Conservation (phyloP, 2,329 filamentous ascomycete species). For the Xylaria sp. region DNA sequence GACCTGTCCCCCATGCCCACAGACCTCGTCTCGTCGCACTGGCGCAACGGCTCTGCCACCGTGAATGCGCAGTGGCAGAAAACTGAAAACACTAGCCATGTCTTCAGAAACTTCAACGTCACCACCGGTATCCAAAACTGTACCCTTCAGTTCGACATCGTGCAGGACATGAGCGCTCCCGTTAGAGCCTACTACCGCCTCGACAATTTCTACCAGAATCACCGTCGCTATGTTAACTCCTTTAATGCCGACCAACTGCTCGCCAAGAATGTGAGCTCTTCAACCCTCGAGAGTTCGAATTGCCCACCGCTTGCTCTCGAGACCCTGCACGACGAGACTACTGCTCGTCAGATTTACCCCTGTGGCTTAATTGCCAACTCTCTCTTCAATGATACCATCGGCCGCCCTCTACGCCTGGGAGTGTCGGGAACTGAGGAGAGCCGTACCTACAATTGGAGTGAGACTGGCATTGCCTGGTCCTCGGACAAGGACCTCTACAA, state of each 20-base stretch:
- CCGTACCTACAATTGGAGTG: not conserved
- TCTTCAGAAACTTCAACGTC: slow-evolving; percentile 47
- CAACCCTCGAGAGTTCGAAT: slow-evolving; percentile 72
- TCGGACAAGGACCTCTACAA: slow-evolving; percentile 86
- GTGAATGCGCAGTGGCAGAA: slow-evolving; percentile 54
- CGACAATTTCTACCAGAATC: slow-evolving; percentile 99
- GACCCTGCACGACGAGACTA: slow-evolving; percentile 46
- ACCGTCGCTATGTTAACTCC: slow-evolving; percentile 93
- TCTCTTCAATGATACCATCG: slow-evolving; percentile 93
- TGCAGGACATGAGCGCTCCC: slow-evolving; percentile 80
- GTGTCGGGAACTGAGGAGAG: slow-evolving; percentile 47
- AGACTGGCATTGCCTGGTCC: slow-evolving; percentile 80
- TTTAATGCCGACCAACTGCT: slow-evolving; percentile 84
- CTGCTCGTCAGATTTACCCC: slow-evolving; percentile 78
- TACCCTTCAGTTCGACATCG: slow-evolving; percentile 80
- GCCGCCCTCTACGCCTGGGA: slow-evolving; percentile 71
- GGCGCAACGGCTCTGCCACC: slow-evolving; percentile 63
- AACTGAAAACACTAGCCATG: slow-evolving; percentile 51
- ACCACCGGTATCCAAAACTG: slow-evolving; percentile 61
- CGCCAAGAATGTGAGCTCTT: slow-evolving; percentile 71
- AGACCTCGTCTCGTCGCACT: slow-evolving; percentile 72
- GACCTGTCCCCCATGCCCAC: slow-evolving; percentile 62
- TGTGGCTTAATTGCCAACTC: slow-evolving; percentile 98
- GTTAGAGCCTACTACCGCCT: slow-evolving; percentile 95
- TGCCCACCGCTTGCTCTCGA: slow-evolving; percentile 77